These are phyloP conservation scores for Helichrysum umbraculigerum DNA, from an alignment of 129 eudicot species.

Conservation along the genomic window DNA sequence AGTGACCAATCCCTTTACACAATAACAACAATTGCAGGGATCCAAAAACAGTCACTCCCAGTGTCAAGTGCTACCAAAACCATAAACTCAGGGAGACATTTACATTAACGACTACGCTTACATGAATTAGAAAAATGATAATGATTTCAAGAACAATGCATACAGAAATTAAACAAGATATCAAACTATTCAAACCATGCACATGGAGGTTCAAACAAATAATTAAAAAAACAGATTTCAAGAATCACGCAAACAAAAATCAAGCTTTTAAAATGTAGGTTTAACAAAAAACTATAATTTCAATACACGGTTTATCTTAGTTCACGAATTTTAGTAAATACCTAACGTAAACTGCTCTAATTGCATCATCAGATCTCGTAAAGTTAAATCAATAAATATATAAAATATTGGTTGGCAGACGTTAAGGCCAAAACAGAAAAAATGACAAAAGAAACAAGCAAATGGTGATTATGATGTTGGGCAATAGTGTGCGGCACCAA, in stretches of 20 bases:
- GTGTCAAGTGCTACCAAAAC: conserved; percentile 90
- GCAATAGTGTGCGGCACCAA: too few species aligned
- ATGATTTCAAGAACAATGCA: neutral
- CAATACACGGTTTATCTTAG: neutral
- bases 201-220: neutral
- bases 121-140: neutral
- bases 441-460: too few species aligned
- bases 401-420: too few species aligned
- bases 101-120: neutral
- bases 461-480: too few species aligned
- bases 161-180: neutral
- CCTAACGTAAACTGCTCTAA: conserved; percentile 2
- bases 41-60: conserved; percentile 47
- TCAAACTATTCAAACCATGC: neutral
- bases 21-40: conserved; percentile 58
- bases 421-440: too few species aligned
- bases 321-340: neutral
- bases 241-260: neutral
- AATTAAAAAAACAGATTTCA: neutral
- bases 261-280: neutral
- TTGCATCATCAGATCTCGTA: conserved; percentile 1
- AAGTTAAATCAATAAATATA: neutral
- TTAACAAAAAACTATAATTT: neutral
- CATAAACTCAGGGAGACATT: too few species aligned
- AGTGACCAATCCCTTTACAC: too few species aligned